Conservation (phyloP, 169 alveolate genomes). For the Plasmodium fragile region DNA sequence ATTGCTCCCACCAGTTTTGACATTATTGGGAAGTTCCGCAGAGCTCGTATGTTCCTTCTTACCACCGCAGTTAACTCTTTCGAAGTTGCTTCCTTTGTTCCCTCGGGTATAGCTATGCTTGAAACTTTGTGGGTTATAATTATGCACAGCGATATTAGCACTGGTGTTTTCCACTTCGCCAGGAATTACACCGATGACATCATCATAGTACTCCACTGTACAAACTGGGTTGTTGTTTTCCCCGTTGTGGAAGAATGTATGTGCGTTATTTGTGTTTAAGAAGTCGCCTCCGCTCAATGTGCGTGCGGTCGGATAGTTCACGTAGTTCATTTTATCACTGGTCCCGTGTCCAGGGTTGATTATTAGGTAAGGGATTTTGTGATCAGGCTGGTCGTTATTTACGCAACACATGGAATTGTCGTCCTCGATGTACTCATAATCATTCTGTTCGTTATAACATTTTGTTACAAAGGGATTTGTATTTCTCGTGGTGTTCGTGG, state of each 20-base stretch:
- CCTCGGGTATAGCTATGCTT: not conserved
- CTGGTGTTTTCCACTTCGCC: not conserved
- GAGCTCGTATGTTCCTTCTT: not conserved
- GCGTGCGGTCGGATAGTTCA: not conserved
- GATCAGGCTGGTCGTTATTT: not conserved
- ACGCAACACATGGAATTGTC: not conserved
- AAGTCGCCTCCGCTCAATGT: not conserved
- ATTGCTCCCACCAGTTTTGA: not conserved
- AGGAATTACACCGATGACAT: not conserved
- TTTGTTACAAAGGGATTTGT: slow-evolving; percentile 4
- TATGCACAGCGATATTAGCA: not conserved
- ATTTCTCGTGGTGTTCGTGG: not conserved
- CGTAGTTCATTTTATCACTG: not conserved
- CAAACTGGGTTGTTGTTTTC: not conserved
- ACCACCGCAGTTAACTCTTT: not conserved
- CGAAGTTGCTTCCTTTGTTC: not conserved
- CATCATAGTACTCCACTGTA: not conserved
- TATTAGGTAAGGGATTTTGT: slow-evolving; percentile 3
- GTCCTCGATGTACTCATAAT: slow-evolving; percentile 13
- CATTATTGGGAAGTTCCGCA: not conserved
- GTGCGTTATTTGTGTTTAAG: not conserved
- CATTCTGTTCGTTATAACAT: slow-evolving; percentile 2
- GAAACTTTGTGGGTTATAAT: not conserved
- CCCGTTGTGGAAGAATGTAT: not conserved
- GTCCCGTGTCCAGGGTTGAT: not conserved